Evolutionary conservation across 768 basidiomycete species (phyloP).

Genomic region (Mycena haematopus): DNA sequence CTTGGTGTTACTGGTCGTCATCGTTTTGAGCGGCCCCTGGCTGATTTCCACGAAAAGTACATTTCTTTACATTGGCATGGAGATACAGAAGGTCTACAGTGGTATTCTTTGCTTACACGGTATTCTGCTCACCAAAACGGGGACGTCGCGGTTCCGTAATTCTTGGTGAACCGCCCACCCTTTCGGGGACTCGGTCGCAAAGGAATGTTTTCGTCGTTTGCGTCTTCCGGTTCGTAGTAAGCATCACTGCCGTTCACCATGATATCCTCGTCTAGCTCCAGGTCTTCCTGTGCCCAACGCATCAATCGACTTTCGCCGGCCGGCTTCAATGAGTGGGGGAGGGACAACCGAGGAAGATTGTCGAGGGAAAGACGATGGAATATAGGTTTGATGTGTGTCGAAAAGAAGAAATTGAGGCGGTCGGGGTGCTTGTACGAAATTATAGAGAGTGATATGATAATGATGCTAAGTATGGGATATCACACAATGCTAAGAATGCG

Average conservation of each 20-base stretch:
- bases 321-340: constrained; percentile 20
- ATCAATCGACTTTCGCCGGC: constrained; percentile 47
- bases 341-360: constrained; percentile 13
- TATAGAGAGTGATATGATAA: constrained; percentile 18
- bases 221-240: constrained; percentile 38
- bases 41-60: not conserved
- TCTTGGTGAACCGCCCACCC: constrained; percentile 19
- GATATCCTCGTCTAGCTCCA: constrained; percentile 47
- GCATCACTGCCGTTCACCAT: constrained; percentile 50
- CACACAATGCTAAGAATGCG: not conserved
- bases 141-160: constrained; percentile 28
- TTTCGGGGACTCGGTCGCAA: constrained; percentile 43
- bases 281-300: constrained; percentile 56
- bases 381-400: constrained; percentile 9
- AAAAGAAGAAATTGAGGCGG: constrained; percentile 15
- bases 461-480: constrained; percentile 2
- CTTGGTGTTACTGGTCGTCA: no score
- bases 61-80: constrained; percentile 1
- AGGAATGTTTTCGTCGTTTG: constrained; percentile 52
- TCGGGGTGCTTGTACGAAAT: constrained; percentile 24
- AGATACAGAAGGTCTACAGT: constrained; percentile 7
- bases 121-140: constrained; percentile 25
- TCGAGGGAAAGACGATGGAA: constrained; percentile 8
- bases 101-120: constrained; percentile 1
- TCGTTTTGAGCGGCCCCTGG: not conserved